phyloP scores from a whole-genome alignment of 1,284 basidiomycete genomes.

The Lignosus rhinocerotis region DNA sequence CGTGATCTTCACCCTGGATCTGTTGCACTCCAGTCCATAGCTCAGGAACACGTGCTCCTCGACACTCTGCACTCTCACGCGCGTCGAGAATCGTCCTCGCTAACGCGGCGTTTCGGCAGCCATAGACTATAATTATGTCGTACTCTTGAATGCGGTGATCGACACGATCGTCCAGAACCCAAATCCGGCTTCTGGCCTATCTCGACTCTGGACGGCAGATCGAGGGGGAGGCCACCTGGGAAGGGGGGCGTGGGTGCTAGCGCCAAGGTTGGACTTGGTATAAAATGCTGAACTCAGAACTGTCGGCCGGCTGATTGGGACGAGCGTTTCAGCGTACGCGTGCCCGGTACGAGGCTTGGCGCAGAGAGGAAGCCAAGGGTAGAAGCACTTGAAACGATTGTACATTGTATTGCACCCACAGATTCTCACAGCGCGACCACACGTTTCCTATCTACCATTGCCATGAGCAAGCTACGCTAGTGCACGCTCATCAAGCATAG shows the following conservation, averaged over 20 bases:
- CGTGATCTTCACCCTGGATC: not conserved
- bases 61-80: slow-evolving; percentile 40
- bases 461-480: not conserved
- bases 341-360: too few relatives aligned
- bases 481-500: slow-evolving; percentile 29
- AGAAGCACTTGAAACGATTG: not conserved
- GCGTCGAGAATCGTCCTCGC: slow-evolving; percentile 37
- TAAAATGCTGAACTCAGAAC: slow-evolving; percentile 27
- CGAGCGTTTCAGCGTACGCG: not conserved
- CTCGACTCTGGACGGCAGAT: slow-evolving; percentile 53
- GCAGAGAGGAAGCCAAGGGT: too few relatives aligned
- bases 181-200: slow-evolving; percentile 38
- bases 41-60: slow-evolving; percentile 40
- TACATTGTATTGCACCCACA: not conserved
- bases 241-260: slow-evolving; percentile 51
- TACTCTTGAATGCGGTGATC: slow-evolving; percentile 28
- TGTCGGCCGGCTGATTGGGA: slow-evolving; percentile 21
- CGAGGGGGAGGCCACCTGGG: slow-evolving; percentile 66
- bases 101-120: slow-evolving; percentile 15
- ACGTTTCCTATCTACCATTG: not conserved
- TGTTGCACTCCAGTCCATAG: not conserved
- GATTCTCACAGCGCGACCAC: not conserved
- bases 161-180: slow-evolving; percentile 31
- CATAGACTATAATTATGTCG: too few relatives aligned
- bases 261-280: slow-evolving; percentile 26